Percentiles rank a stretch among this genome's conserved stretches.
These are phyloP conservation scores for Phytophthora ramorum DNA, from an alignment of 352 stramenopile species.

Conservation along the genomic window DNA sequence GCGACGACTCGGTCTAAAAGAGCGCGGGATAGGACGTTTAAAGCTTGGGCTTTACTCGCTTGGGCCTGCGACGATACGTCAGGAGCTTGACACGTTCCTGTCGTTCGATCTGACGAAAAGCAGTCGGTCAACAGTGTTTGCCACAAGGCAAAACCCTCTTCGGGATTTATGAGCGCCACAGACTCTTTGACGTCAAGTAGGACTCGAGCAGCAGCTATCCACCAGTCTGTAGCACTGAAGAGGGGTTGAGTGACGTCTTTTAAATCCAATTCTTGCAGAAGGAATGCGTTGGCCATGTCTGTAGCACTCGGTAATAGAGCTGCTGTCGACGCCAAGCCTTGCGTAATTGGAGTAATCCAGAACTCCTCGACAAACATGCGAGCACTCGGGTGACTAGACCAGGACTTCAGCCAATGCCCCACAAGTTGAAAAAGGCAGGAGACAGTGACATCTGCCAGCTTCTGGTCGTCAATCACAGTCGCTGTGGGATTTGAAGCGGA, in stretches of 20 bases:
- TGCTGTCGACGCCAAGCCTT: constrained; percentile 5
- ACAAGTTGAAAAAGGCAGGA: constrained; percentile 51
- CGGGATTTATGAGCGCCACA: constrained; percentile 38
- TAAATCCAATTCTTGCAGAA: constrained; percentile 9
- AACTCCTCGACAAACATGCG: constrained; percentile 59
- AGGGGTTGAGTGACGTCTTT: not conserved
- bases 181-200: constrained; percentile 41
- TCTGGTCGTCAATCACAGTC: constrained; percentile 21
- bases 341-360: constrained; percentile 43
- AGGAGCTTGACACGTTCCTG: constrained; percentile 27
- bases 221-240: constrained; percentile 29
- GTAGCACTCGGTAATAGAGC: constrained; percentile 23
- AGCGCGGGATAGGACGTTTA: constrained; percentile 16
- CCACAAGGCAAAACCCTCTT: constrained; percentile 51
- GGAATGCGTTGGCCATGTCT: constrained; percentile 29
- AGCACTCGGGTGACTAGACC: constrained; percentile 54
- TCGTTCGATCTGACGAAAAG: constrained; percentile 34
- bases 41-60: constrained; percentile 2
- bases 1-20: constrained; percentile 11
- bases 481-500: constrained; percentile 17
- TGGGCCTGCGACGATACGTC: constrained; percentile 2
- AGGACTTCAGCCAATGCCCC: constrained; percentile 62
- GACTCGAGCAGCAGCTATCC: constrained; percentile 23
- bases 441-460: constrained; percentile 21
- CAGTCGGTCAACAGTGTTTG: constrained; percentile 46